Conservation (phyloP, 179 eudicot species). For the Beta corolliflora region DNA sequence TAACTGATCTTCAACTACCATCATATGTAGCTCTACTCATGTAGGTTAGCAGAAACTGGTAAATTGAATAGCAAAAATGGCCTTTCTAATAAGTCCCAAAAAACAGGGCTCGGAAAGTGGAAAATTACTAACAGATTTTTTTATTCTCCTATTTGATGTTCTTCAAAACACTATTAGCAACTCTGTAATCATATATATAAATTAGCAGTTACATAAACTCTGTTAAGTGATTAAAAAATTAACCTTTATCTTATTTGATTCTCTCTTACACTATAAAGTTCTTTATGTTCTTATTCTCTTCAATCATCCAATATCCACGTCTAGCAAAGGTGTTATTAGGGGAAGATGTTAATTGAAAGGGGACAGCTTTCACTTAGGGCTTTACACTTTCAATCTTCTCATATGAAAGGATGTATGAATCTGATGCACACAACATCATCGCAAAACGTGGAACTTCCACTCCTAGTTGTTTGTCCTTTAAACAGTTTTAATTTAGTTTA, state of each 20-base stretch:
- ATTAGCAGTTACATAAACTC: constrained; percentile 6
- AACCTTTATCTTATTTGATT: constrained; percentile 35
- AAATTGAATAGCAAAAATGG: neutral
- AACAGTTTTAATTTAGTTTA: neutral
- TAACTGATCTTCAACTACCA: neutral
- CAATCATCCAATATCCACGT: constrained; percentile 33
- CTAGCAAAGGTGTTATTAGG: constrained; percentile 45
- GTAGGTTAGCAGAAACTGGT: neutral
- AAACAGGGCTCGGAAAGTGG: constrained; percentile 34
- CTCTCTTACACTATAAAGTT: constrained; percentile 41
- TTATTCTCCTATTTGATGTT: neutral
- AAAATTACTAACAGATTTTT: constrained; percentile 9
- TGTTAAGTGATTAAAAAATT: constrained; percentile 1
- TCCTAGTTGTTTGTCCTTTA: neutral
- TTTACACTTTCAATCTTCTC: constrained; percentile 9
- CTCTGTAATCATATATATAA: neutral
- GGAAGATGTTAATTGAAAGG: constrained; percentile 38
- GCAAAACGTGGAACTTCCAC: constrained; percentile 8
- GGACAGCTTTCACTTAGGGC: constrained; percentile 12
- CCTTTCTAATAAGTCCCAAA: constrained; percentile 27
- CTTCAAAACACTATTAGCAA: neutral
- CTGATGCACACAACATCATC: constrained; percentile 20
- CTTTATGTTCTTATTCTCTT: constrained; percentile 35
- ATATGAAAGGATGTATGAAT: constrained; percentile 18
- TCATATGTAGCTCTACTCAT: neutral